Base-by-base conservation (phyloP, 331 rosid species). In the Quercus phellos region DNA sequence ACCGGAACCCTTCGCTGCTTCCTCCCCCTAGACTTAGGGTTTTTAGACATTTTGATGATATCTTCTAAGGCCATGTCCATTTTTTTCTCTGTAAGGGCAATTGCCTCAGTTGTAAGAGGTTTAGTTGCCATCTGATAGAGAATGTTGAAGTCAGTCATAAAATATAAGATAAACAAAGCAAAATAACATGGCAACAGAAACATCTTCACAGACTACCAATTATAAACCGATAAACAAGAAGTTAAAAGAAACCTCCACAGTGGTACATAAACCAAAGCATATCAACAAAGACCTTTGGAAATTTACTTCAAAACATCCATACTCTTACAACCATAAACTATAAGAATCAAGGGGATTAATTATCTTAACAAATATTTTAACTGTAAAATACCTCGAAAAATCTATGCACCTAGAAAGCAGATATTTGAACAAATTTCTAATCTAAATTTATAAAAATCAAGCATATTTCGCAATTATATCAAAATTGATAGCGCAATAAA, bases 71-170 rank as follows among this genome's bases (percentile, higher is more conserved):
- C 78, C 99, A 95, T 95, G 84, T 91, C 96, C 98, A 95, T 90
- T 87, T 95, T 95, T 94, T 95, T 93, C 90, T 93, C 99, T 6
- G 99, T 93, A 32, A 93, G 88, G 11, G 98, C 99, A 81, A 95
- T 88, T 2, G 95, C 86, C 80, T 90, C 87, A 0, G 89, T 86
- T n/a, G 92, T 85, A 73, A 89, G 91, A 38, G 98, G 97, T 80
- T 93, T 93, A 3, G 94, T 77, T 51, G 86, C 93, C 99, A 95
- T 95, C 94, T 91, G 81, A 38, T 1, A 77, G 30, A 24, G 58
- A 22, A 73, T 70, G 71, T 0, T 58, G 32, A 66, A 66, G 71
- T 64, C 26, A 17, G 26, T 38, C 32, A 38, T 42, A 55, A 22
- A 70, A 13, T 27, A 42, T 3, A 50, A 67, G 58, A 29, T 63